Evolutionary conservation across 306 rosid species (phyloP), one percentile per base, ranked within the genome.

Genomic region (Crotalaria pallida): DNA sequence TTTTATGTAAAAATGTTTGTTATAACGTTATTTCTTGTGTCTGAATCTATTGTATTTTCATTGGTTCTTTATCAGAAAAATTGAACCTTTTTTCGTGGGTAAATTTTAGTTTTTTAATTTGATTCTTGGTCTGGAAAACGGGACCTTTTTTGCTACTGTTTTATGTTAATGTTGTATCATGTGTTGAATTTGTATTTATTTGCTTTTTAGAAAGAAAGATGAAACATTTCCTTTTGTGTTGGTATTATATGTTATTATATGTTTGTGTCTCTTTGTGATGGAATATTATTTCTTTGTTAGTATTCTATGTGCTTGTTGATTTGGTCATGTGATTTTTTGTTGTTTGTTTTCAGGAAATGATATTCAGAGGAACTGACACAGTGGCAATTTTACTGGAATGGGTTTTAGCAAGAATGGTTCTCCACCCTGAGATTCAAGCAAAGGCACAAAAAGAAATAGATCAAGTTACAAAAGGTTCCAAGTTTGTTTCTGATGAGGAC

Each of bases 351-450:
- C 58, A 92, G 98, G 98, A 92, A 72, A 84, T 89, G 98, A 86
- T 92, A 5, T 92, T 92, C 27, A 79, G 98, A 71, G 98, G 98
- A 10, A 92, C 98, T 0, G 98, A 92, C 47, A 92, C 98, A 0
- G 95, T 92, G 15, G 96, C 98, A 0, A 87, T 92, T 27, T 77
- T 89, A 6, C 70, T 92, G 12, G 98, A 92, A 13, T 92, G 98
- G 98, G 82, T 92, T 31, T 53, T 92, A n/a, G 96, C 98, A 0
- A 77, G 96, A 63, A 92, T 92, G 95, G 80, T 92, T n/a, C 83
- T 89, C 3, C 96, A 92, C 36, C 96, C 90, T 10, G 84, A 86
- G 0, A 76, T 92, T 12, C 98, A 92, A 86, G 65, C 79, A 5
- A 86, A 82, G 16, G 96, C 79, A 0, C 96, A 86, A 0, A 33